A percentile compares a stretch with the other conserved stretches of the same genome.
Conservation (phyloP, 805 yeast genomes). For the Cephaloascus fragrans region DNA sequence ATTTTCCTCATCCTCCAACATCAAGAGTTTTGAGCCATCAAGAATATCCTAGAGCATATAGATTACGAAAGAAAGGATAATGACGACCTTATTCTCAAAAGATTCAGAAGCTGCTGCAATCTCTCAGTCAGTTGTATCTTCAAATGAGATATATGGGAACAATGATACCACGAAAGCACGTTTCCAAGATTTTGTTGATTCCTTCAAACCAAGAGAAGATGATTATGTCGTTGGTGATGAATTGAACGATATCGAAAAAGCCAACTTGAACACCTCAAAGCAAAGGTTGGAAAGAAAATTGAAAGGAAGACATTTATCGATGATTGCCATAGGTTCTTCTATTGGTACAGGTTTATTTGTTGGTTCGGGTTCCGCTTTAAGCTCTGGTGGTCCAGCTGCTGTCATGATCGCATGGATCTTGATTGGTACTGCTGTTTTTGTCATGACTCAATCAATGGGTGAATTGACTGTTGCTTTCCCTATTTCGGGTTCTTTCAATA, state of each 20-base stretch:
- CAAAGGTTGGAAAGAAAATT: neutral
- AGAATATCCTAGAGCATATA: too few relatives aligned
- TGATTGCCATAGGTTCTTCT: constrained; percentile 34
- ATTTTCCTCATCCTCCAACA: too few relatives aligned
- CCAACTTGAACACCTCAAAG: neutral
- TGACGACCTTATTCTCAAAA: too few relatives aligned
- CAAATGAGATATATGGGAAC: too few relatives aligned
- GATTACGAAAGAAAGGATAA: too few relatives aligned
- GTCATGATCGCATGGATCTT: constrained; percentile 27
- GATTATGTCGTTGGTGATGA: neutral
- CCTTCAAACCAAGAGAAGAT: neutral
- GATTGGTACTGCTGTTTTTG: constrained; percentile 23
- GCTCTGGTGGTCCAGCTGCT: constrained; percentile 29
- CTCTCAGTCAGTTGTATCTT: too few relatives aligned
- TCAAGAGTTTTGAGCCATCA: too few relatives aligned
- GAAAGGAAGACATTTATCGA: constrained; percentile 25
- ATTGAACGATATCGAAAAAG: neutral
- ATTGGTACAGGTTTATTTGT: constrained; percentile 34
- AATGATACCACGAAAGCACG: neutral
- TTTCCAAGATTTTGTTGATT: neutral
- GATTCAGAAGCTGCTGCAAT: too few relatives aligned
- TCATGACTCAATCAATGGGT: constrained; percentile 32
- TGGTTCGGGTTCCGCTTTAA: constrained; percentile 27
- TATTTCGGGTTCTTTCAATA: constrained; percentile 30
- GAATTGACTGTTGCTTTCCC: constrained; percentile 37